Evolutionary conservation across 768 basidiomycete genomes (phyloP).

Genomic region (Xerocomellus amylosporus): DNA sequence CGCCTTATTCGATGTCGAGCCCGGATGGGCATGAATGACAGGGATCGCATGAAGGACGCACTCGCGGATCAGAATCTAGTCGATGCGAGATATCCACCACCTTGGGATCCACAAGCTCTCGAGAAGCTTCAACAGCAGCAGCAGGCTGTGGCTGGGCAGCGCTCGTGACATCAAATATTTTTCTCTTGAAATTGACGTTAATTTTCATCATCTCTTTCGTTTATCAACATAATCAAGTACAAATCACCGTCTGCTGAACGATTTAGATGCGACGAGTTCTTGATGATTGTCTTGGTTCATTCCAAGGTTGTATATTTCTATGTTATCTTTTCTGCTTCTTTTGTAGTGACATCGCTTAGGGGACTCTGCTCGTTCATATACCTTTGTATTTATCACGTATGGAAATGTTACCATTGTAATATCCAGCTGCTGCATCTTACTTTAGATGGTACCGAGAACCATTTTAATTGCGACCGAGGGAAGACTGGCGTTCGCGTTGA

Average conservation of each 20-base stretch:
- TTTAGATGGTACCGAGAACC: neutral
- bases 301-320: neutral
- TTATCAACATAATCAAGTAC: neutral
- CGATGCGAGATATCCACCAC: conserved; percentile 67
- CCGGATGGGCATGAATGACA: conserved; percentile 73
- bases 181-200: neutral
- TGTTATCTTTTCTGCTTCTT: neutral
- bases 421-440: conserved; percentile 24
- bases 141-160: conserved; percentile 14
- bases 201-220: neutral
- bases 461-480: neutral
- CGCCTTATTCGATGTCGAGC: conserved; percentile 75
- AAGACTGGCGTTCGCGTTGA: neutral
- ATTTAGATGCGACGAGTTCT: neutral
- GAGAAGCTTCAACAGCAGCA: conserved; percentile 30
- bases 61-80: conserved; percentile 77
- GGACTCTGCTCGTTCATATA: conserved; percentile 16
- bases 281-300: neutral
- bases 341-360: neutral
- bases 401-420: conserved; percentile 16
- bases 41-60: conserved; percentile 71
- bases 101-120: conserved; percentile 57
- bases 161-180: conserved; percentile 3
- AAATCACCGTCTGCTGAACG: neutral
- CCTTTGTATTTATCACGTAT: conserved; percentile 8